Evolutionary conservation across 2,329 filamentous ascomycete genomes (phyloP), one percentile per base, ranked within the genome.

Genomic region (Plectosphaerella cucumerina): DNA sequence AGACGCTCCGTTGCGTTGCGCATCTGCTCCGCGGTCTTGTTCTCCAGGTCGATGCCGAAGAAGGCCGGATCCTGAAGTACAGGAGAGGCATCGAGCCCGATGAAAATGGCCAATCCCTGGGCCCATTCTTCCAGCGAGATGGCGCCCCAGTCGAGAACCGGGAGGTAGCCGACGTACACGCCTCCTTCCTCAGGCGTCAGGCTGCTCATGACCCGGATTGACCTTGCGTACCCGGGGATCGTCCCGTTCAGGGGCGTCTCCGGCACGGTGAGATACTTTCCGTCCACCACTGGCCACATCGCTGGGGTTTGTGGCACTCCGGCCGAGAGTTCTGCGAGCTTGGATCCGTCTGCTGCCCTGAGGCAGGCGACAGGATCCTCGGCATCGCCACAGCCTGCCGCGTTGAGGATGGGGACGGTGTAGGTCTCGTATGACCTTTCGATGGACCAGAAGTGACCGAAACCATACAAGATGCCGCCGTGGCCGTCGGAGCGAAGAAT

Each of bases 401-500:
- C 72, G 3, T 63, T 56, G 50, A 85, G 74, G 47, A 85, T 75
- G 3, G 72, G 67, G n/a, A 71, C 69, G 0, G 76, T 80, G 1
- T 70, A 74, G 1, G 72, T 67, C 1, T 70, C 59, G 59, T 78
- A 74, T 23, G 76, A 76, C 51, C 82, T 65, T 4, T 71, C 63
- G 53, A 85, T 75, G 4, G 79, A 82, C 57, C 78, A 77, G 65
- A 84, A 85, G 20, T 74, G 71, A 14, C 77, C 80, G 62, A 83
- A 86, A 0, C n/a, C n/a, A 18, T 84, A 83, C 58, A 78, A 72
- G 41, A 70, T 60, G 1, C 70, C 70, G 12, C 71, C 71, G 4
- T 71, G 64, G 43, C n/a, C 39, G 8, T 42, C 39, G n/a, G 39
- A 42, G 3, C 39, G 39, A 6, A 42, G 17, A 12, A 42, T 69